phyloP scores from a whole-genome alignment of 192 early-diverging fungal species.

The Backusella parvicylindrica region DNA sequence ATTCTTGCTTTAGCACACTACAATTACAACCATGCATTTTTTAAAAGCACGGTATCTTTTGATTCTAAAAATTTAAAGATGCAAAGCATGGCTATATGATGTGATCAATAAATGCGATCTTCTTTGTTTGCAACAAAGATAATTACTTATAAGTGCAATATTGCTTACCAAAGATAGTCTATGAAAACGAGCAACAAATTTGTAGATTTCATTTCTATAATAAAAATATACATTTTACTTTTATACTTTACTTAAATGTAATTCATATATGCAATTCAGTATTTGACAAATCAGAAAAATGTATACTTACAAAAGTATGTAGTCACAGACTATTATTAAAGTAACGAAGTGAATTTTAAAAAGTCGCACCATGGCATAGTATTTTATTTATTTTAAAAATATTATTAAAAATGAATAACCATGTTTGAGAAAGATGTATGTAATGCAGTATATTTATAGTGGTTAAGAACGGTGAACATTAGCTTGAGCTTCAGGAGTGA shows the following conservation, averaged over 20 bases:
- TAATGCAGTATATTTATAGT: background rate
- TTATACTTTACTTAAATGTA: background rate
- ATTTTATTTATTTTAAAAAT: background rate
- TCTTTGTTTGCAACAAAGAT: background rate
- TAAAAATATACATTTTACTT: background rate
- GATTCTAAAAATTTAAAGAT: background rate
- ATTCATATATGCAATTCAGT: too few relatives aligned
- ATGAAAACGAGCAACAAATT: background rate
- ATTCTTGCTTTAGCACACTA: background rate
- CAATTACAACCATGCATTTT: background rate
- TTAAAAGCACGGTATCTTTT: background rate
- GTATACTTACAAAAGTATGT: background rate
- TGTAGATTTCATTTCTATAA: background rate
- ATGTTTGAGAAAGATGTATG: background rate
- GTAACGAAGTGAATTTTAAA: background rate
- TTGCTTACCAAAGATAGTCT: background rate
- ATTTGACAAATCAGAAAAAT: too few relatives aligned
- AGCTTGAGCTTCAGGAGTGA: conserved; percentile 11
- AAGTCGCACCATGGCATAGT: background rate
- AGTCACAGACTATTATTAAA: background rate
- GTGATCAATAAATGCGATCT: background rate
- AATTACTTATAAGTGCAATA: background rate
- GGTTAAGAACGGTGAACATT: background rate
- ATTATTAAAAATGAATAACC: background rate
- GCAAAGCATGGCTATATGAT: background rate